phyloP scores from a whole-genome alignment of 192 early-diverging fungal genomes.

The Coemansia sp. region DNA sequence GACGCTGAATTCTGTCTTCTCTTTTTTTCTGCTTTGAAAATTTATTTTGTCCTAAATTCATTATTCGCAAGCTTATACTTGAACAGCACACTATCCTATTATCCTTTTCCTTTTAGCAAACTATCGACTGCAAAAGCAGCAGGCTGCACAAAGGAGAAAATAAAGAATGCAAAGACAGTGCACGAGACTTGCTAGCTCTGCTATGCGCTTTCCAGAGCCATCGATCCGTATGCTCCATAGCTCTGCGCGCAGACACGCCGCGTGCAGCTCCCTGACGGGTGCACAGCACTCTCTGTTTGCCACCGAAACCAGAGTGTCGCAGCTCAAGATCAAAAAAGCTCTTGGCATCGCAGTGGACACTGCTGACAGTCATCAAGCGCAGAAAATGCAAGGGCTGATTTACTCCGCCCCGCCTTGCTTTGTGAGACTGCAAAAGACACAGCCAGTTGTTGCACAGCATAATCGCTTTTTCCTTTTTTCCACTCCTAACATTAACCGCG shows the following conservation, averaged over 20 bases:
- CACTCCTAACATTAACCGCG: background rate
- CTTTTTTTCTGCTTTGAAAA: background rate
- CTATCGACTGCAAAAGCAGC: background rate
- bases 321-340: no score
- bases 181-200: background rate
- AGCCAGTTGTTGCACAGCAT: background rate
- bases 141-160: background rate
- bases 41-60: background rate
- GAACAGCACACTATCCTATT: no score
- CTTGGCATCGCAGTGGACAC: background rate
- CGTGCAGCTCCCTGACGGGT: background rate
- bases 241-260: background rate
- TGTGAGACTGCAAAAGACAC: constrained; percentile 2
- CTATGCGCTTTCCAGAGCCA: background rate
- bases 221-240: background rate
- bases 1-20: background rate
- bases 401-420: background rate
- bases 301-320: no score
- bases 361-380: background rate
- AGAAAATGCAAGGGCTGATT: background rate
- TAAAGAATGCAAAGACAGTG: background rate
- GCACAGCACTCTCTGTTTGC: background rate
- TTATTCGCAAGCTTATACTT: no score
- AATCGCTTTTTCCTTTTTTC: background rate
- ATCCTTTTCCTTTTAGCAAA: background rate